Percentiles rank a stretch among this genome's conserved stretches.
phyloP scores from a whole-genome alignment of 176 grass and related monocot genomes.

The Cenchrus purpureus region DNA sequence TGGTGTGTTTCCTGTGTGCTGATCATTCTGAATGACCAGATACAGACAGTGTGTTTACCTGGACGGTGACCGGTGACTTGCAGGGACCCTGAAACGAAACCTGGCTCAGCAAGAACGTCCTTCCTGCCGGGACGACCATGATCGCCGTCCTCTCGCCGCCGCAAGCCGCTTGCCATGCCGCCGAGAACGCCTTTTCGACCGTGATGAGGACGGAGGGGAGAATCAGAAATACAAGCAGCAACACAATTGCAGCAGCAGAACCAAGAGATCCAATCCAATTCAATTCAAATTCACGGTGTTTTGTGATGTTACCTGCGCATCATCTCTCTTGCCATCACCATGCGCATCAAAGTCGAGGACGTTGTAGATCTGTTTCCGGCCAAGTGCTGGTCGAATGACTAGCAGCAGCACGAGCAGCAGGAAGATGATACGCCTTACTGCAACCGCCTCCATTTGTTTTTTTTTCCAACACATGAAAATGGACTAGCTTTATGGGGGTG shows the following conservation, averaged over 20 bases:
- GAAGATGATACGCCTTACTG: background rate
- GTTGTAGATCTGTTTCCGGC: conserved; percentile 20
- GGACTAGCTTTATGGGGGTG: no score
- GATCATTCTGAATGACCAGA: no score
- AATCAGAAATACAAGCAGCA: background rate
- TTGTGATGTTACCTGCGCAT: conserved; percentile 41
- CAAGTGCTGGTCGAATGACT: background rate
- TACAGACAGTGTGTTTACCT: conserved; percentile 36
- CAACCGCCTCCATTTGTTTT: no score
- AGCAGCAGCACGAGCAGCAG: conserved; percentile 27
- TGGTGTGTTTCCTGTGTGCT: no score
- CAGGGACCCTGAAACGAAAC: conserved; percentile 52
- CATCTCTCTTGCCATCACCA: conserved; percentile 55
- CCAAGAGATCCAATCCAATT: no score
- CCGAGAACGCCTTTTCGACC: conserved; percentile 47
- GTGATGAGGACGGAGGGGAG: no score
- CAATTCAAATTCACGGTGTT: no score
- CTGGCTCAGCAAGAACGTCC: conserved; percentile 46
- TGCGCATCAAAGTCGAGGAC: conserved; percentile 49
- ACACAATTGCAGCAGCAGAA: no score
- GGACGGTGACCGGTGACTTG: conserved; percentile 40
- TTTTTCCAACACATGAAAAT: no score
- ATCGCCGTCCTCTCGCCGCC: background rate
- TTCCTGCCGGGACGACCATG: conserved; percentile 47
- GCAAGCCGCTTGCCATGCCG: conserved; percentile 59